A percentile compares a stretch with the other conserved stretches of the same genome.
These are phyloP conservation scores for Tolypocladium guangdongense DNA, from an alignment of 2,329 filamentous ascomycete species.

Conservation along the genomic window DNA sequence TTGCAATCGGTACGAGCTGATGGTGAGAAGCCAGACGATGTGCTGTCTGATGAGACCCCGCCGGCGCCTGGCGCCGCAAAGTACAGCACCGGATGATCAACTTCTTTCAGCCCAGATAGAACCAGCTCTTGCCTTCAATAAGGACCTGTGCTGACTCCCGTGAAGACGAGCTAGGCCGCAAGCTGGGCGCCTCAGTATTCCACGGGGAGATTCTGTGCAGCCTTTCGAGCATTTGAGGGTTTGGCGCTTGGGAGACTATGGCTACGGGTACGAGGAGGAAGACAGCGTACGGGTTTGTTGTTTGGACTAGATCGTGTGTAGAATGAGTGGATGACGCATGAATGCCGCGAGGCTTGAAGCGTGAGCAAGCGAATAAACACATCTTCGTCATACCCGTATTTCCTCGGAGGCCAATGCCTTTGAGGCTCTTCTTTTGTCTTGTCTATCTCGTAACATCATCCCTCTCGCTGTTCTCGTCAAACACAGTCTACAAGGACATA, in stretches of 20 bases:
- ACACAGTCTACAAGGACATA: neutral
- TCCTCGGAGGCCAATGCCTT: neutral
- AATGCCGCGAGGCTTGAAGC: neutral
- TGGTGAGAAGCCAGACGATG: neutral
- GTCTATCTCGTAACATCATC: slow-evolving; percentile 16
- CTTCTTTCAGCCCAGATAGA: neutral
- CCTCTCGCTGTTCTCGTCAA: slow-evolving; percentile 3
- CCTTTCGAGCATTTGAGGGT: neutral
- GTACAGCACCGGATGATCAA: neutral
- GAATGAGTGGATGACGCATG: neutral
- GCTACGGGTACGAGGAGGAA: neutral
- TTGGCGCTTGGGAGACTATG: neutral
- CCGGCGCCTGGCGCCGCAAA: neutral
- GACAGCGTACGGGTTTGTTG: neutral
- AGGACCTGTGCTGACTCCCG: neutral
- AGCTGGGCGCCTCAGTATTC: neutral
- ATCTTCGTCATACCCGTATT: neutral
- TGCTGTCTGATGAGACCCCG: neutral
- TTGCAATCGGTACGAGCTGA: neutral
- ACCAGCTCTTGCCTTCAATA: neutral
- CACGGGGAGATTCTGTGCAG: neutral
- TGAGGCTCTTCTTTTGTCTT: slow-evolving; percentile 9
- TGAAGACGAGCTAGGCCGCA: neutral
- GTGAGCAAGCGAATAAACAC: neutral
- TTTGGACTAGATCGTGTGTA: neutral